These are phyloP conservation scores for Rhodotorula toruloides DNA, from an alignment of 768 basidiomycete species.

Conservation along the genomic window DNA sequence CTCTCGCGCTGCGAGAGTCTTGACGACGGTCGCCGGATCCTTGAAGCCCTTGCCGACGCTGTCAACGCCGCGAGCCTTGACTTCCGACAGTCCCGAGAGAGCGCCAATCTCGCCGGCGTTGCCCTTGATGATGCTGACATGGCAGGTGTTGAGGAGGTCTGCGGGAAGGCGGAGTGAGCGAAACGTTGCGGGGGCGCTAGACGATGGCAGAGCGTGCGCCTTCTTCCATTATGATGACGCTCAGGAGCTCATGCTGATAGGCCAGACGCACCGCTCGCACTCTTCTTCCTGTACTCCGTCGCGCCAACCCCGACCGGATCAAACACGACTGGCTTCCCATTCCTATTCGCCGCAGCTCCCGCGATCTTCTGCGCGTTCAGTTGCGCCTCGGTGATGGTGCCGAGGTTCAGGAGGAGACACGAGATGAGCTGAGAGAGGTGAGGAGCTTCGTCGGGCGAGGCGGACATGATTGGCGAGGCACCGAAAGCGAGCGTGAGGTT, in stretches of 20 bases:
- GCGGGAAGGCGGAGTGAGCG: background rate
- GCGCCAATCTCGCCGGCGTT: slow-evolving; percentile 85
- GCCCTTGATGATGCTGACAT: slow-evolving; percentile 79
- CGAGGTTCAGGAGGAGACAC: slow-evolving; percentile 78
- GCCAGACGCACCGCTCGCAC: slow-evolving; percentile 54
- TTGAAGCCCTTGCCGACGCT: slow-evolving; percentile 70
- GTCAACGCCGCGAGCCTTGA: slow-evolving; percentile 75
- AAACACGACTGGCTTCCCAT: slow-evolving; percentile 71
- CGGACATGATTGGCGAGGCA: slow-evolving; percentile 91
- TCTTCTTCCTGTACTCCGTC: slow-evolving; percentile 61
- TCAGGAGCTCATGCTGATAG: background rate
- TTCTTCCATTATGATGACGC: no score
- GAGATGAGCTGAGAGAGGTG: slow-evolving; percentile 65
- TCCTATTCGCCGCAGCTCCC: slow-evolving; percentile 55
- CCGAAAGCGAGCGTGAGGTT: slow-evolving; percentile 72
- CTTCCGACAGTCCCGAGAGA: slow-evolving; percentile 70
- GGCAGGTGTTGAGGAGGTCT: slow-evolving; percentile 37
- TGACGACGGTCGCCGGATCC: slow-evolving; percentile 67
- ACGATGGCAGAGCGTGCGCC: no score
- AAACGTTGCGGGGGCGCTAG: background rate
- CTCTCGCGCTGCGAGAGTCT: slow-evolving; percentile 64
- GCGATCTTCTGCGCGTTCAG: slow-evolving; percentile 67
- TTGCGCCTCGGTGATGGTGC: slow-evolving; percentile 60
- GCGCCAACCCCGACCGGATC: slow-evolving; percentile 92
- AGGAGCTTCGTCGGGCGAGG: slow-evolving; percentile 71